Conservation (phyloP, 2,329 filamentous ascomycete genomes). For the Xylariaceae sp. region DNA sequence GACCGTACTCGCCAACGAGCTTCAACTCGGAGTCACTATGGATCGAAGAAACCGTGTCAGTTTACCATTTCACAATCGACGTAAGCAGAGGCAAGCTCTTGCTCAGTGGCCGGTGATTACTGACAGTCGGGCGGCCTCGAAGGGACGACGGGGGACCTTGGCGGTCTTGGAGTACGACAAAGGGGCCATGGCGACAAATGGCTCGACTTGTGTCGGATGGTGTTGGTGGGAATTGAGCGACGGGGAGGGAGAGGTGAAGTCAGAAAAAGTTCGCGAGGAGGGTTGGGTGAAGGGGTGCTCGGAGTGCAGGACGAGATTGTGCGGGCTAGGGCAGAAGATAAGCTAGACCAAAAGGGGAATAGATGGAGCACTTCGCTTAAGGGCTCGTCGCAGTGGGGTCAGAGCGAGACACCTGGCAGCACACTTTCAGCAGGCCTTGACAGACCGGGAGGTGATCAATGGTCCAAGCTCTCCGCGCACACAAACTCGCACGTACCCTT, state of each 20-base stretch:
- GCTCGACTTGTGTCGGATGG: constrained; percentile 33
- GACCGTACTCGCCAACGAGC: constrained; percentile 99
- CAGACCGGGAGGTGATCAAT: too few species aligned
- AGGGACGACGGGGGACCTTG: constrained; percentile 96
- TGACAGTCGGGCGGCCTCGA: constrained; percentile 99
- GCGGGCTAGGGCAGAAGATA: constrained; percentile 28
- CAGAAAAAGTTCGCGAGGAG: constrained; percentile 18
- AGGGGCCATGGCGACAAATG: constrained; percentile 39
- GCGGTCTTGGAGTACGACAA: constrained; percentile 98
- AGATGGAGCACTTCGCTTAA: constrained; percentile 25
- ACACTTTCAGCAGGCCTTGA: too few species aligned
- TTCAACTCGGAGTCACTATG: constrained; percentile 97
- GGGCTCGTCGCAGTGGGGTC: neutral
- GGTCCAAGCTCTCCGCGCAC: constrained; percentile 11
- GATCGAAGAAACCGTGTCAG: constrained; percentile 50
- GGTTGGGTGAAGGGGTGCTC: constrained; percentile 15
- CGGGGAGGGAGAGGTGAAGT: constrained; percentile 12
- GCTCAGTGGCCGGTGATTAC: constrained; percentile 95
- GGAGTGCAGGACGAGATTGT: constrained; percentile 20
- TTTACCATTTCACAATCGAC: constrained; percentile 73
- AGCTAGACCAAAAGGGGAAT: constrained; percentile 14
- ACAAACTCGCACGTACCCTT: neutral
- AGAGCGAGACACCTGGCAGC: too few species aligned
- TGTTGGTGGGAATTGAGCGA: constrained; percentile 21
- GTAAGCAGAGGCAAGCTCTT: constrained; percentile 95